Evolutionary conservation across 768 basidiomycete species (phyloP).

Genomic region (Collybia mongolica): DNA sequence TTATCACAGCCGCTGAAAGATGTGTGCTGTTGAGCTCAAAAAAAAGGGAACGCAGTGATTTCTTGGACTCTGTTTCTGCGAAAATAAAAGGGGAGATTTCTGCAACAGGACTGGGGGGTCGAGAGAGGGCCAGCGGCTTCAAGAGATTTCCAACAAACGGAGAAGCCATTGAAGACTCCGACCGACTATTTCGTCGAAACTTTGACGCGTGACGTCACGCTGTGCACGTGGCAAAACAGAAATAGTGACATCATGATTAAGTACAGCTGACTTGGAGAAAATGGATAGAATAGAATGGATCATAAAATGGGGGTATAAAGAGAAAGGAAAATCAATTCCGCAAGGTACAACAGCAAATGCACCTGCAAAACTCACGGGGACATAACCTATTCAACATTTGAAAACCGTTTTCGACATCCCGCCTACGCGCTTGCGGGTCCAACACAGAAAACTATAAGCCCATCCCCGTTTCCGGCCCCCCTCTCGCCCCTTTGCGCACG

Average conservation of each 20-base stretch:
- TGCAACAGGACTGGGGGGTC: constrained; percentile 16
- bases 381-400: not conserved
- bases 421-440: too few species aligned
- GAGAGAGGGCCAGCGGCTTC: constrained; percentile 26
- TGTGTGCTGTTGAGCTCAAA: constrained; percentile 28
- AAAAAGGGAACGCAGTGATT: constrained; percentile 36
- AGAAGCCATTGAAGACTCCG: constrained; percentile 27
- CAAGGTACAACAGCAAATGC: not conserved
- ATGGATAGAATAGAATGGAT: too few species aligned
- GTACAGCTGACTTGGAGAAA: too few species aligned
- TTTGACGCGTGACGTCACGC: constrained; percentile 20
- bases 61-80: constrained; percentile 18
- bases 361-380: not conserved
- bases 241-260: constrained; percentile 3
- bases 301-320: not conserved
- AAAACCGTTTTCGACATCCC: too few species aligned
- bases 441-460: too few species aligned
- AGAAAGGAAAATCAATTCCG: not conserved
- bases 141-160: constrained; percentile 39
- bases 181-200: too few species aligned
- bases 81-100: not conserved
- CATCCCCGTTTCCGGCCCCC: too few species aligned
- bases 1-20: constrained; percentile 22
- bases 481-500: too few species aligned
- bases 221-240: constrained; percentile 4